Base-by-base conservation (phyloP, 2,329 filamentous ascomycete genomes). In the Pseudocercospora crystallina region DNA sequence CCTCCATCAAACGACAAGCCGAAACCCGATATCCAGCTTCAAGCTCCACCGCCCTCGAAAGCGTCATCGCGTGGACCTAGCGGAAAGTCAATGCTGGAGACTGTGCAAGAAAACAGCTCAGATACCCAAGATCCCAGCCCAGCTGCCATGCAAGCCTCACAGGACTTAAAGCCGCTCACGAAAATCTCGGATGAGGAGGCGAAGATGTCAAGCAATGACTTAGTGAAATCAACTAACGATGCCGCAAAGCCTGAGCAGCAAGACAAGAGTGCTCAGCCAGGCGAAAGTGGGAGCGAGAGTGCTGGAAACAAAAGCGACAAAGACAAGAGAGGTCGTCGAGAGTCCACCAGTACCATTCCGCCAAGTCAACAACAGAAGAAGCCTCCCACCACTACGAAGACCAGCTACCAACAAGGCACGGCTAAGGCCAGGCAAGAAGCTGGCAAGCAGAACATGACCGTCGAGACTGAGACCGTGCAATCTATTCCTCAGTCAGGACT, bases 391-490 rank as follows among this genome's bases (percentile, higher is more conserved):
- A 66, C 85, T 65, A 64, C 83, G 69, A 75, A 89, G 56, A 76
- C 87, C 54, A 89, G 89, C 8, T 83, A 84, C 43, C 80, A 85
- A 54, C 80, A 88, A 35, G 75, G 76, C 44, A 72, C 74, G 48
- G 73, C 77, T 49, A 89, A 90, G 65, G 78, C 81, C 31, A 89
- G 91, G 67, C 76, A 73, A 9, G 75, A 79, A 44, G 89, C 95
- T 66, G 85, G 84, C n/a, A 86, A 88, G 32, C 84, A 87, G 65
- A 94, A 89, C 63, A 96, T 99, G 90, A 97, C 90, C 8, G 92
- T 97, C 11, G 94, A 99, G 74, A 96, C 94, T 0, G 94, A 99
- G 71, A 95, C 91, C 0, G 94, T 99, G 33, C 87, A 84, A 37
- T 95, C 91, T 2, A 87, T 96, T 47, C 90, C 91, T 9, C 91